Percentiles rank a stretch among this genome's conserved stretches.
These are phyloP conservation scores for Flaveria bidentis DNA, from an alignment of 129 eudicot genomes.

Conservation along the genomic window DNA sequence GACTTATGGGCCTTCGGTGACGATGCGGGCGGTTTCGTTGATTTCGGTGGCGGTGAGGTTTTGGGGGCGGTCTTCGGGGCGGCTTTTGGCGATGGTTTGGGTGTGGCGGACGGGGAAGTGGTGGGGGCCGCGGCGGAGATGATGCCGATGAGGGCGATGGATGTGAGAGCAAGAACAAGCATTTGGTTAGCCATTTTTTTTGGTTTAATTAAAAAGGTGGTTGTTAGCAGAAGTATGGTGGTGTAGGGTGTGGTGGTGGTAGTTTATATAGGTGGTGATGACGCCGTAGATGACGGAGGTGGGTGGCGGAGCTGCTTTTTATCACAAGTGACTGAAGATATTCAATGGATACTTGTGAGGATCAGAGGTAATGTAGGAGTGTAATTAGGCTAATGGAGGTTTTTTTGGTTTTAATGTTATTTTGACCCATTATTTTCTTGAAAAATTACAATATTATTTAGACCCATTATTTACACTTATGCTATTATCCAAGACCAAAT, in stretches of 20 bases:
- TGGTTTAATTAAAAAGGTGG: constrained; percentile 9
- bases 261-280: constrained; percentile 23
- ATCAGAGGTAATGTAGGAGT: constrained; percentile 20
- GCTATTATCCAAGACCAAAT: too few relatives aligned
- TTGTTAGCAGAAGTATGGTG: constrained; percentile 22
- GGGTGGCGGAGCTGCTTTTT: constrained; percentile 29
- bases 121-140: constrained; percentile 21
- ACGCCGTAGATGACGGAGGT: constrained; percentile 27
- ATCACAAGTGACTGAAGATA: constrained; percentile 24
- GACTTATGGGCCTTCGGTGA: constrained; percentile 20
- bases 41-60: constrained; percentile 20
- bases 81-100: constrained; percentile 4
- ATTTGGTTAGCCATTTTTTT: constrained; percentile 42
- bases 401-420: neutral
- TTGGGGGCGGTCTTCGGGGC: constrained; percentile 27
- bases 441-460: too few relatives aligned
- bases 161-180: constrained; percentile 32
- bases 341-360: constrained; percentile 6
- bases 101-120: constrained; percentile 26
- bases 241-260: neutral
- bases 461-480: too few relatives aligned
- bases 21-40: constrained; percentile 6
- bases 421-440: neutral
- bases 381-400: neutral
- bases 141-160: constrained; percentile 31